Conservation (phyloP, 176 grass and related monocot species). For the Tuctoria greenei region DNA sequence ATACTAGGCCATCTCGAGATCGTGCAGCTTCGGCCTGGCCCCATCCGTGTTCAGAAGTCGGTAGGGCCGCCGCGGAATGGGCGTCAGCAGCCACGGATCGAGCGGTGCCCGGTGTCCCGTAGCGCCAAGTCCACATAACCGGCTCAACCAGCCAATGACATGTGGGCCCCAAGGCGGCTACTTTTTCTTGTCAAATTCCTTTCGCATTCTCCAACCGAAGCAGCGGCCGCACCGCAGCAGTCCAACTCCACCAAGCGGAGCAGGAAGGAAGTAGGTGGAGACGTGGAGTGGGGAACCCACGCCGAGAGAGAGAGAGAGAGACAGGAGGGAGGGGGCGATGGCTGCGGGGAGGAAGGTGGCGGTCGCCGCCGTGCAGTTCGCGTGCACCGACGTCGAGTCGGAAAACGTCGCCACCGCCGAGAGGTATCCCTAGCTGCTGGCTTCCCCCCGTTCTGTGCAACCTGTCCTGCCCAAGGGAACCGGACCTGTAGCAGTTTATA, state of each 20-base stretch:
- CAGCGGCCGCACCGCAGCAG: not conserved
- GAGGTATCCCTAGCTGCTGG: slow-evolving; percentile 41
- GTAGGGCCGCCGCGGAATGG: not conserved
- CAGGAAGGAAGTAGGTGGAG: not conserved
- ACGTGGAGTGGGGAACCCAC: not conserved
- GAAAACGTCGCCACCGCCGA: slow-evolving; percentile 83
- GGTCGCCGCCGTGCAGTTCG: slow-evolving; percentile 92
- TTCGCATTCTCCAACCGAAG: not conserved
- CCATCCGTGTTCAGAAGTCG: not conserved
- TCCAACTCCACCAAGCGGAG: not conserved
- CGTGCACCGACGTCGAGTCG: slow-evolving; percentile 70
- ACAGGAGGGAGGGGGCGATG: slow-evolving; percentile 20
- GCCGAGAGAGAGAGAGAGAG: too few relatives aligned
- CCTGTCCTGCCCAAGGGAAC: not conserved
- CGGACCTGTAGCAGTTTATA: not conserved
- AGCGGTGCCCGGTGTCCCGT: not conserved
- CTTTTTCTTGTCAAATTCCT: not conserved
- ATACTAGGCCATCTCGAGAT: not conserved
- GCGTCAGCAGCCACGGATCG: not conserved
- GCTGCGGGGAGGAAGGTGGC: slow-evolving; percentile 62
- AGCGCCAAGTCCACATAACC: not conserved
- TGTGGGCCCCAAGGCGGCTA: not conserved
- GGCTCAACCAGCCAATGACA: not conserved
- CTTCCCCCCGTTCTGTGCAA: not conserved
- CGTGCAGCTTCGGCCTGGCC: not conserved